These are phyloP conservation scores for Phaeotremella skinneri DNA, from an alignment of 768 basidiomycete genomes.

Conservation along the genomic window DNA sequence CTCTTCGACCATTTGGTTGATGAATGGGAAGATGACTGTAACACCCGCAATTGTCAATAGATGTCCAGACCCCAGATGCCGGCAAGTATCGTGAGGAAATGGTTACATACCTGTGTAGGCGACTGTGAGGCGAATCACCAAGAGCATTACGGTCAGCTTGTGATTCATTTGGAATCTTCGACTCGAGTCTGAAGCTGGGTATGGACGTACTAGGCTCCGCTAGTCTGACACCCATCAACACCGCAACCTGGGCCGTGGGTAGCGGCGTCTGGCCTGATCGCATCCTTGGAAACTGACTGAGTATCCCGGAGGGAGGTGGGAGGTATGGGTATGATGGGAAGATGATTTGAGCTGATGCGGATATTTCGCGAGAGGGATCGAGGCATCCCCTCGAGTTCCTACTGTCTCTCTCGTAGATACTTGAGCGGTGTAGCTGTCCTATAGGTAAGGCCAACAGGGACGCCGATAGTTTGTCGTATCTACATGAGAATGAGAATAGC, in stretches of 20 bases:
- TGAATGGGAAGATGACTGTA: constrained; percentile 52
- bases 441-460: no score
- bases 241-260: constrained; percentile 33
- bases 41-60: background rate
- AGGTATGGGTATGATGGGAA: background rate
- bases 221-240: constrained; percentile 45
- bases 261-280: constrained; percentile 6
- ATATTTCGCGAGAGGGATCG: no score
- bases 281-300: background rate
- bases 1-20: constrained; percentile 52
- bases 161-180: background rate
- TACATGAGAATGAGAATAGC: no score
- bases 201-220: constrained; percentile 48
- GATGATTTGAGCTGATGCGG: no score
- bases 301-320: background rate
- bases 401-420: no score
- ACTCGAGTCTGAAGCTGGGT: background rate
- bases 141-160: constrained; percentile 14
- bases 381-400: no score
- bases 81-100: background rate
- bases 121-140: constrained; percentile 23
- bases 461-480: no score
- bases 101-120: constrained; percentile 42
- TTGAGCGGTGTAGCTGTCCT: no score
- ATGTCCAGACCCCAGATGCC: background rate